These are phyloP conservation scores for Fusarium camptoceras DNA, from an alignment of 2,329 filamentous ascomycete genomes.

Conservation along the genomic window DNA sequence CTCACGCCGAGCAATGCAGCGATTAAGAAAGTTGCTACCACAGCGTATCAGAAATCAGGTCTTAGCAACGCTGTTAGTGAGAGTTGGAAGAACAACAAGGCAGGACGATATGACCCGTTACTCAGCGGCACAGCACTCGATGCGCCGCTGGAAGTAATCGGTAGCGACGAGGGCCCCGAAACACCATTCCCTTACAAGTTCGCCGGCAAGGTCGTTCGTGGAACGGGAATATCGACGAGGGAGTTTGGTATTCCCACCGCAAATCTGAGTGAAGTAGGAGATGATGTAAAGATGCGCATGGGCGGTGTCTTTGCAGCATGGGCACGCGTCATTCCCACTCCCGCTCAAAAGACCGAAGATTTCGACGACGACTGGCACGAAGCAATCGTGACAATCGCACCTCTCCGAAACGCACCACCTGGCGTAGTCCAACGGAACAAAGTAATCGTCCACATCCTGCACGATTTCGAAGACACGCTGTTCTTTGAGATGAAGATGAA, in stretches of 20 bases:
- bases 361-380: conserved; percentile 66
- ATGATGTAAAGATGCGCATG: conserved; percentile 65
- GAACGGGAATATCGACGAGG: conserved; percentile 55
- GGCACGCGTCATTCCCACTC: conserved; percentile 59
- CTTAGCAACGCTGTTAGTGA: conserved; percentile 46
- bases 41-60: conserved; percentile 51
- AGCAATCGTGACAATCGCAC: conserved; percentile 67
- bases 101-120: conserved; percentile 53
- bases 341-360: conserved; percentile 48
- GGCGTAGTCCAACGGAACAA: conserved; percentile 61
- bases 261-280: conserved; percentile 64
- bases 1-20: conserved; percentile 47
- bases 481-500: conserved; percentile 62
- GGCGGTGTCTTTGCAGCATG: conserved; percentile 75
- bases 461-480: conserved; percentile 58
- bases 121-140: conserved; percentile 50
- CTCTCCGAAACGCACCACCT: conserved; percentile 59
- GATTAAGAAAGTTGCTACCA: conserved; percentile 56
- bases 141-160: conserved; percentile 55
- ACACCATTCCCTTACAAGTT: conserved; percentile 67
- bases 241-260: conserved; percentile 65
- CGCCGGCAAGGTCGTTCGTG: conserved; percentile 59
- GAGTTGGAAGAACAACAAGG: conserved; percentile 54
- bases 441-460: conserved; percentile 66
- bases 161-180: conserved; percentile 63